Percentiles rank a stretch among this genome's conserved stretches.
These are phyloP conservation scores for Neodidymelliopsis sp. DNA, from an alignment of 2,329 filamentous ascomycete genomes.

Conservation along the genomic window DNA sequence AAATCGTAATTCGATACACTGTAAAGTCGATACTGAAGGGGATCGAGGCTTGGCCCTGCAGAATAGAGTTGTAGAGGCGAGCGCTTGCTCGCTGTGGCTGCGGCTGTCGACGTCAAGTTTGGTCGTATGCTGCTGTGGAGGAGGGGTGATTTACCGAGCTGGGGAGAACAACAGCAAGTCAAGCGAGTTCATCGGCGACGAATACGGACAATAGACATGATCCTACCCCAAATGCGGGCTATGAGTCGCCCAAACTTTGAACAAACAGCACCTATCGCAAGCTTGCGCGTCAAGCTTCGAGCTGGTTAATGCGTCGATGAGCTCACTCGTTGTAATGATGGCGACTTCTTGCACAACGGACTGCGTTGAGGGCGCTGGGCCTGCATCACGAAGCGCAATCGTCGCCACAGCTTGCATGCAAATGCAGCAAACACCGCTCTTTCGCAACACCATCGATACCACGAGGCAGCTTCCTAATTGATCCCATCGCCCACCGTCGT, in stretches of 20 bases:
- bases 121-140: background rate
- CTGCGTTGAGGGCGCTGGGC: constrained; percentile 10
- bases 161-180: constrained; percentile 17
- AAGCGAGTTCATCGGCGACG: constrained; percentile 13
- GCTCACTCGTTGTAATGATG: constrained; percentile 26
- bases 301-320: constrained; percentile 21
- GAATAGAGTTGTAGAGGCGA: constrained; percentile 5
- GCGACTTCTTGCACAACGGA: constrained; percentile 17
- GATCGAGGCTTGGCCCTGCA: background rate
- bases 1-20: constrained; percentile 13
- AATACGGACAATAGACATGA: constrained; percentile 15
- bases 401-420: constrained; percentile 14
- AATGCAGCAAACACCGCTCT: constrained; percentile 31
- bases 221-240: constrained; percentile 11
- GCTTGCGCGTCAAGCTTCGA: constrained; percentile 18
- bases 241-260: constrained; percentile 9
- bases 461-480: constrained; percentile 31
- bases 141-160: constrained; percentile 12
- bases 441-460: constrained; percentile 28
- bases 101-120: constrained; percentile 7
- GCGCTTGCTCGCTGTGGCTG: constrained; percentile 1
- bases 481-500: constrained; percentile 24
- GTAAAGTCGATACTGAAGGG: background rate
- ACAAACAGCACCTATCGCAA: constrained; percentile 5
- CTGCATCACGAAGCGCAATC: constrained; percentile 20